Conservation (phyloP, 2,329 filamentous ascomycete genomes). For the Curvularia lunata region DNA sequence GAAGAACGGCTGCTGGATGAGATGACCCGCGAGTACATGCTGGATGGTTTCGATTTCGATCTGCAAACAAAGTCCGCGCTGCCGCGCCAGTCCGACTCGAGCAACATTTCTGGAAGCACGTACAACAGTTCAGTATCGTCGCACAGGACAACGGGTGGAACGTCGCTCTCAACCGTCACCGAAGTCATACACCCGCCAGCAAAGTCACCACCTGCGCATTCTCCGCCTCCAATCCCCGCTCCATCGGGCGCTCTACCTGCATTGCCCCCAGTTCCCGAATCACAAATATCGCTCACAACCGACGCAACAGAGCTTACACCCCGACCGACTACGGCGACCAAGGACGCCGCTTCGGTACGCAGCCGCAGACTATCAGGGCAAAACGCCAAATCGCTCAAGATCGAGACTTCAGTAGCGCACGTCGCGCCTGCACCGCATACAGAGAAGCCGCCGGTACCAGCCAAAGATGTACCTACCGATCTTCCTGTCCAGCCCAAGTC, state of each 20-base stretch:
- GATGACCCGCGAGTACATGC: conserved; percentile 81
- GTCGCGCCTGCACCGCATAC: conserved; percentile 44
- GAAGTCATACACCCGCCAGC: conserved; percentile 61
- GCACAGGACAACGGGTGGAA: conserved; percentile 72
- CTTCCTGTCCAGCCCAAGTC: conserved; percentile 46
- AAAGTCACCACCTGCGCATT: conserved; percentile 41
- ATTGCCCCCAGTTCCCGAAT: conserved; percentile 40
- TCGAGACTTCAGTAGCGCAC: conserved; percentile 70
- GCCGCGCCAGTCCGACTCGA: conserved; percentile 82
- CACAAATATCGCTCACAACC: conserved; percentile 30
- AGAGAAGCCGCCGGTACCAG: conserved; percentile 41
- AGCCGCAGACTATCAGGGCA: conserved; percentile 81
- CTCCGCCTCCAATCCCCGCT: conserved; percentile 37
- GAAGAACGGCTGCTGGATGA: conserved; percentile 72
- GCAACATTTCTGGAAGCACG: conserved; percentile 75
- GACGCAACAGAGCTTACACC: conserved; percentile 40
- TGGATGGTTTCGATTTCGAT: conserved; percentile 82
- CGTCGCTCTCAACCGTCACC: conserved; percentile 73
- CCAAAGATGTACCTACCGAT: conserved; percentile 43
- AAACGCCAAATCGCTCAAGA: conserved; percentile 82
- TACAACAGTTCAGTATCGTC: conserved; percentile 82
- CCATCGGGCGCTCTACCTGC: conserved; percentile 41
- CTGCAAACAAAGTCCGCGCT: conserved; percentile 70
- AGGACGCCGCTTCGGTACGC: conserved; percentile 62
- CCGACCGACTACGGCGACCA: conserved; percentile 32